A percentile compares a stretch with the other conserved stretches of the same genome.
These are phyloP conservation scores for Physcomitrium patens DNA, from an alignment of 225 moss, liverwort and hornwort genomes.

Conservation along the genomic window DNA sequence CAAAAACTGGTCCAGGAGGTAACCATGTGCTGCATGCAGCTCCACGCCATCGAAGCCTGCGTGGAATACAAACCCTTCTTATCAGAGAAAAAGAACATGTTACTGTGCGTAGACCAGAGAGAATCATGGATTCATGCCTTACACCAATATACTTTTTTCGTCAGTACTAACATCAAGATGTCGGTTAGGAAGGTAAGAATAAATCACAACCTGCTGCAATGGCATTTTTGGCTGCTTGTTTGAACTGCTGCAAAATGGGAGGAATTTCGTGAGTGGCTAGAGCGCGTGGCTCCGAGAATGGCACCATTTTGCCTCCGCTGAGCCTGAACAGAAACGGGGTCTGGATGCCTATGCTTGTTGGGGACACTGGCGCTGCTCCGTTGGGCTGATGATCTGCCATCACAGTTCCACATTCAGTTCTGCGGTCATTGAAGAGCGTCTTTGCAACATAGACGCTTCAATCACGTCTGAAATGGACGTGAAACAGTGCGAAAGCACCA, in stretches of 20 bases:
- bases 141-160: too few species aligned
- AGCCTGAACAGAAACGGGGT: conserved; percentile 20
- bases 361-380: conserved; percentile 40
- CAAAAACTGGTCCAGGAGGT: conserved; percentile 44
- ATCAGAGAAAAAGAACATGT: too few species aligned
- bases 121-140: background rate
- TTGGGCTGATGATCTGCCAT: conserved; percentile 50
- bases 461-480: background rate
- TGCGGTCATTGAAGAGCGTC: background rate
- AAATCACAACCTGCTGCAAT: conserved; percentile 25
- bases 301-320: background rate
- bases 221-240: conserved; percentile 39
- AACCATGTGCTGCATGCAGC: conserved; percentile 57
- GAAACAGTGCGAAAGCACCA: background rate
- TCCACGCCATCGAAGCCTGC: conserved; percentile 70
- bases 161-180: too few species aligned
- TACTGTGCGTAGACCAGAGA: too few species aligned
- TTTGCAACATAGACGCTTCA: background rate
- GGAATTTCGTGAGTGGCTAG: conserved; percentile 46
- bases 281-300: conserved; percentile 33
- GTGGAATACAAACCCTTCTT: background rate
- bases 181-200: background rate
- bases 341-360: conserved; percentile 34
- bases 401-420: background rate
- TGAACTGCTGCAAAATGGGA: conserved; percentile 28